Evolutionary conservation across 1,284 basidiomycete species (phyloP).

Genomic region (Boletellus deceptivus): DNA sequence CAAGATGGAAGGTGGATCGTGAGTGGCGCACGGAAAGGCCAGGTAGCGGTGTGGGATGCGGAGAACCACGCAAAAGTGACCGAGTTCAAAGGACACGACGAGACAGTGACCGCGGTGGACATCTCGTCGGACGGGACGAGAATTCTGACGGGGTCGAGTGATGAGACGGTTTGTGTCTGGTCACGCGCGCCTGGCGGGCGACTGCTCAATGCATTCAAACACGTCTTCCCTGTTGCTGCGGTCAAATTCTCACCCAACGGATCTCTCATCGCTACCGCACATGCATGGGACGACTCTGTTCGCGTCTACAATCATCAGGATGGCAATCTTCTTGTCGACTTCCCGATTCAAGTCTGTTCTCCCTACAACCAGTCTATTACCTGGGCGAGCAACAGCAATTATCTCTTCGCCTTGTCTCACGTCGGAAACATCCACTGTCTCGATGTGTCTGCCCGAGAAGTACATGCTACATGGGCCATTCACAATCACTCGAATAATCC

Average conservation of each 20-base stretch:
- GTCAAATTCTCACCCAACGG: neutral
- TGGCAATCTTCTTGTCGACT: neutral
- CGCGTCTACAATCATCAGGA: neutral
- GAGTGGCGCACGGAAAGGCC: neutral
- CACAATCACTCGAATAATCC: neutral
- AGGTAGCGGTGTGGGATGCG: neutral
- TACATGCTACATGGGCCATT: too few relatives aligned
- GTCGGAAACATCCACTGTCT: too few relatives aligned
- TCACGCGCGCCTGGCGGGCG: neutral
- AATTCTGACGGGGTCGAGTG: neutral
- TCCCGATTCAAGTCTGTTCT: neutral
- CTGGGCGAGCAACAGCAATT: too few relatives aligned
- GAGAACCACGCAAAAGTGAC: neutral
- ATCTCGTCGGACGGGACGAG: neutral
- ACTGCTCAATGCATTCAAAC: neutral
- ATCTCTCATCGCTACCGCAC: neutral
- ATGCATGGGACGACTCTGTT: neutral
- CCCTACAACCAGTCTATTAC: neutral
- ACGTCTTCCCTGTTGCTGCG: neutral
- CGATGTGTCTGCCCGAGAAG: too few relatives aligned
- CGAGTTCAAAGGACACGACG: neutral
- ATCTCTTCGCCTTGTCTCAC: too few relatives aligned
- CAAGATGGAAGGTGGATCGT: neutral
- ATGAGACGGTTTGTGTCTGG: neutral
- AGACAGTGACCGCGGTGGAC: neutral